Conservation (phyloP, 2,329 filamentous ascomycete species). For the Furcasterigmium sp. region DNA sequence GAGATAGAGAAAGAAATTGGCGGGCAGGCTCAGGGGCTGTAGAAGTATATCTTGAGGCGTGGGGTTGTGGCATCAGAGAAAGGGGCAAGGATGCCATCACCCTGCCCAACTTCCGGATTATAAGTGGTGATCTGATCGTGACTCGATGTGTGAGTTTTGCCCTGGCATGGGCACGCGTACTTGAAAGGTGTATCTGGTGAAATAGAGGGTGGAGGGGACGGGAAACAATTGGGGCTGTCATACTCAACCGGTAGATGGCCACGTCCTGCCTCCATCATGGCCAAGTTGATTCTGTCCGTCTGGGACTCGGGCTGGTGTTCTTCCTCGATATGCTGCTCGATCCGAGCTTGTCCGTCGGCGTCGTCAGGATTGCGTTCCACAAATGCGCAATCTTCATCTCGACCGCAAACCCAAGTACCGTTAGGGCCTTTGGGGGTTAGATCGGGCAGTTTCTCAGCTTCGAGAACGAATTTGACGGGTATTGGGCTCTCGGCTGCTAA, state of each 20-base stretch:
- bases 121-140: no score
- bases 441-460: conserved; percentile 44
- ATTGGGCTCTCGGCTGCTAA: conserved; percentile 8
- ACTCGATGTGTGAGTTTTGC: no score
- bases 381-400: conserved; percentile 56
- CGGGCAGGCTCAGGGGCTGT: no score
- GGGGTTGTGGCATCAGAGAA: no score
- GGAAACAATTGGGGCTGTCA: conserved; percentile 22
- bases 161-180: not conserved
- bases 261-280: conserved; percentile 49
- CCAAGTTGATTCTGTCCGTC: conserved; percentile 43
- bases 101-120: no score
- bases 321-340: conserved; percentile 54
- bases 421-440: conserved; percentile 47
- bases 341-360: conserved; percentile 46
- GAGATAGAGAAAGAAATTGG: no score
- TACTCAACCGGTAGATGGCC: conserved; percentile 55
- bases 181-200: conserved; percentile 8
- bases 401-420: conserved; percentile 60
- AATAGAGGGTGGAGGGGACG: conserved; percentile 19
- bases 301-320: conserved; percentile 47
- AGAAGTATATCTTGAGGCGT: no score
- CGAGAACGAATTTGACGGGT: conserved; percentile 38
- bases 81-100: no score
- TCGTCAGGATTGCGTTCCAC: conserved; percentile 59